These are phyloP conservation scores for Saturnispora gosingensis DNA, from an alignment of 805 yeast species.

Conservation along the genomic window DNA sequence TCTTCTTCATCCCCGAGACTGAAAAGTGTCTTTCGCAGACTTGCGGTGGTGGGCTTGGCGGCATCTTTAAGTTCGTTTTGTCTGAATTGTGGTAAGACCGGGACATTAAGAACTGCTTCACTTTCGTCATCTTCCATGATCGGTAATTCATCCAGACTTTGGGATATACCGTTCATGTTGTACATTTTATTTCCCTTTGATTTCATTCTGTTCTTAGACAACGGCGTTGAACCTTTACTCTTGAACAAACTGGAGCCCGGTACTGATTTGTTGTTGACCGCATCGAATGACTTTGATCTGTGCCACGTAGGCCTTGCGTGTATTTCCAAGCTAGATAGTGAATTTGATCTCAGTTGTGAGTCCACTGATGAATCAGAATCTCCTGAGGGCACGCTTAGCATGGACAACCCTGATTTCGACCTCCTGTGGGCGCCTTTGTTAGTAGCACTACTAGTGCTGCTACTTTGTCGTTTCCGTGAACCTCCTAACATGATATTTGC, in stretches of 20 bases:
- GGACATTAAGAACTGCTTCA: conserved; percentile 19
- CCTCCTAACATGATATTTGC: background rate
- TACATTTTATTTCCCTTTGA: background rate
- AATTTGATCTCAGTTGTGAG: background rate
- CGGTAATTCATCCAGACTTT: conserved; percentile 17
- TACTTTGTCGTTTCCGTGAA: background rate
- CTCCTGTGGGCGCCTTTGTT: background rate
- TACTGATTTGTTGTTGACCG: conserved; percentile 3
- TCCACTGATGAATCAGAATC: background rate
- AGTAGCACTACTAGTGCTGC: background rate
- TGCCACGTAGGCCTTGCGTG: conserved; percentile 1
- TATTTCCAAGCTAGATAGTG: background rate
- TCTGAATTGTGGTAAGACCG: conserved; percentile 21
- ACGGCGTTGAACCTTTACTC: background rate
- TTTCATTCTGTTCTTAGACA: background rate
- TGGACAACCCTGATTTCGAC: conserved; percentile 1
- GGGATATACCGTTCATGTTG: conserved; percentile 1
- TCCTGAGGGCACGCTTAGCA: background rate
- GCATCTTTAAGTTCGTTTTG: background rate
- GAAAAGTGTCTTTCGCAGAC: background rate
- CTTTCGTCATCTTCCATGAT: conserved; percentile 27
- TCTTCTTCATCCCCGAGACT: conserved; percentile 2
- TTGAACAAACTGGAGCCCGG: background rate
- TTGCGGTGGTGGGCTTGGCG: background rate
- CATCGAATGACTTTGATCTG: conserved; percentile 9